Evolutionary conservation across 106 monocot species (phyloP), one percentile per base, ranked within the genome.

Genomic region (Agapanthus africanus): DNA sequence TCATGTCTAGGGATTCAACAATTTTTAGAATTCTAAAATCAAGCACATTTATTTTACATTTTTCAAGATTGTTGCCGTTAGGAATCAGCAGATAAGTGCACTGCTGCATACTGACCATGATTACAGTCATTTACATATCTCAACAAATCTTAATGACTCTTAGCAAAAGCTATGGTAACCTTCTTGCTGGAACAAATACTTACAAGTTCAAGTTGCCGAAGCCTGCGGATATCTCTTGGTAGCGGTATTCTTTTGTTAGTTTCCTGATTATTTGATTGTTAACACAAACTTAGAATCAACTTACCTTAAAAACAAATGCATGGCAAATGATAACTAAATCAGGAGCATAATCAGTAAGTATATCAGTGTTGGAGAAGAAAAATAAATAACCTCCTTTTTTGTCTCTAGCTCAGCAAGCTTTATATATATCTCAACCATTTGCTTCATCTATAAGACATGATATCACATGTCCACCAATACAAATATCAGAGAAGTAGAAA

Each of bases 341-440:
- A 64, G 50, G 11, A 23, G 50, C 14, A 59, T 14, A 30, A 5
- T n/a, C n/a, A 40, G 15, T 19, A 11, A 54, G 11, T 66, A 34
- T 34, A 70, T 71, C 5, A 50, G 23, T 7, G 4, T 11, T 32
- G 19, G 60, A 49, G n/a, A 61, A 64, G 46, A 4, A 69, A 73
- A 34, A 52, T 41, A 36, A 75, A 39, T 41, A 14, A 99, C 97
- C 97, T 99, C 97, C 70, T 99, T 99, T 77, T 70, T 99, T 1
- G 92, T 90, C 77, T 99, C 97, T 59, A 99, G 71, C 74, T 99
- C 97, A 69, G 97, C 92, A 73, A 99, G 89, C 72, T 87, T 99
- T 41, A 99, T 99, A 74, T 99, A 99, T 57, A 89, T 75, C 47
- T 99, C 97, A 72, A 99, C 97, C 92, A 92, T 83, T 71, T 83